A percentile compares a stretch with the other conserved stretches of the same genome.
These are phyloP conservation scores for Pythium rishiriense DNA, from an alignment of 352 stramenopile genomes.

Conservation along the genomic window DNA sequence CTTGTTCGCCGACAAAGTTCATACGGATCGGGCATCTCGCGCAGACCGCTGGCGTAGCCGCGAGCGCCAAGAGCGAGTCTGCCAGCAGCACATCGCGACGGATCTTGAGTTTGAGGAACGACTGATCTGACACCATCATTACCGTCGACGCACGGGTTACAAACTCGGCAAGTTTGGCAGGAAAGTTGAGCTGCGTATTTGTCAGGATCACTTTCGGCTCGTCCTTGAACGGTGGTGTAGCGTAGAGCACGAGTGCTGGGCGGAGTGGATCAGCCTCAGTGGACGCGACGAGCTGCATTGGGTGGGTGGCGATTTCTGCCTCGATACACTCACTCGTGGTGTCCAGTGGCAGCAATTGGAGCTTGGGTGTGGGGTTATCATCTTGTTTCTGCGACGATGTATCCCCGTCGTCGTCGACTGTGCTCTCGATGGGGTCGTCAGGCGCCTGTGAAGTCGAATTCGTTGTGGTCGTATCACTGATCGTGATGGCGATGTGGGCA, in stretches of 20 bases:
- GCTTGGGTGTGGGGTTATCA: background rate
- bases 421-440: too few species aligned
- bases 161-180: conserved; percentile 19
- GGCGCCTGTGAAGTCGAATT: too few species aligned
- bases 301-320: background rate
- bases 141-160: conserved; percentile 8
- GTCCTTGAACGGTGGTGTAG: background rate
- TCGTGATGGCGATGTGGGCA: conserved; percentile 6
- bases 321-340: background rate
- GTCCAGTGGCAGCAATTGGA: background rate
- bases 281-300: background rate
- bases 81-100: conserved; percentile 5
- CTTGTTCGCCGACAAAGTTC: conserved; percentile 69
- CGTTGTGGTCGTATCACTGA: background rate
- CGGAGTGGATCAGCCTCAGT: background rate
- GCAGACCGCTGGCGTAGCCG: background rate
- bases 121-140: background rate
- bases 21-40: conserved; percentile 35
- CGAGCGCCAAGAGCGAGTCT: conserved; percentile 18
- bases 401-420: background rate
- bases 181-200: conserved; percentile 33
- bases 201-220: background rate
- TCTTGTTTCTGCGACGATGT: background rate
- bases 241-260: background rate
- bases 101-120: conserved; percentile 13